These are phyloP conservation scores for Aegilops bicornis DNA, from an alignment of 176 grass and related monocot genomes.

Conservation along the genomic window DNA sequence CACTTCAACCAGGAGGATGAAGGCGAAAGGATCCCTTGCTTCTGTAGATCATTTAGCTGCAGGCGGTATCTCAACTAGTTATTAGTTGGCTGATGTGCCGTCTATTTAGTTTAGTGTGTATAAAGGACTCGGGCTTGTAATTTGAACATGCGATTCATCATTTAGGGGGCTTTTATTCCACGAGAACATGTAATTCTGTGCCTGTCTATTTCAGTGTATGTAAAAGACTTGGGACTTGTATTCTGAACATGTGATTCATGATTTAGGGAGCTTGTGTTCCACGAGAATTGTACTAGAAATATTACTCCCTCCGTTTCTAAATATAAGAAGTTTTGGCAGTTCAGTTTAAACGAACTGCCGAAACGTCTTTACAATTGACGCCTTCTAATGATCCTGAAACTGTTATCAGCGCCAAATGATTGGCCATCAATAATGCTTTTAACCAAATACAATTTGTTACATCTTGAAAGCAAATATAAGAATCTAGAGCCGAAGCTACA, in stretches of 20 bases:
- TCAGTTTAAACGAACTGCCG: no score
- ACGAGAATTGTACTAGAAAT: not conserved
- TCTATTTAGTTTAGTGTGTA: not conserved
- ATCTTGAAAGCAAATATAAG: slow-evolving; percentile 1
- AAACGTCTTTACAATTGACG: not conserved
- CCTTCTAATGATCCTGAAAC: no score
- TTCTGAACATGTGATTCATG: not conserved
- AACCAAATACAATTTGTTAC: slow-evolving; percentile 22
- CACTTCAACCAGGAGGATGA: slow-evolving; percentile 95
- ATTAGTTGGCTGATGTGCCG: not conserved
- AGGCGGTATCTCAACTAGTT: slow-evolving; percentile 83
- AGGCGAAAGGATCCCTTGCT: slow-evolving; percentile 82
- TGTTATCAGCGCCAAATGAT: not conserved
- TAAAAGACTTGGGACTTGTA: not conserved
- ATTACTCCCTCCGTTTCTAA: not conserved
- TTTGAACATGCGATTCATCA: not conserved
- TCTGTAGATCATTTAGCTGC: slow-evolving; percentile 79
- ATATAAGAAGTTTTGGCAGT: no score
- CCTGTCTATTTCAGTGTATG: not conserved
- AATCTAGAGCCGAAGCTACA: no score
- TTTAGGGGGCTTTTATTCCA: not conserved
- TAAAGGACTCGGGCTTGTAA: not conserved
- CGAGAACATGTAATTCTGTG: not conserved
- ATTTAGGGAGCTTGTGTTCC: not conserved
- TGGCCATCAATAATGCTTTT: not conserved